Conservation (phyloP, 768 basidiomycete genomes). For the Mycena amicta region DNA sequence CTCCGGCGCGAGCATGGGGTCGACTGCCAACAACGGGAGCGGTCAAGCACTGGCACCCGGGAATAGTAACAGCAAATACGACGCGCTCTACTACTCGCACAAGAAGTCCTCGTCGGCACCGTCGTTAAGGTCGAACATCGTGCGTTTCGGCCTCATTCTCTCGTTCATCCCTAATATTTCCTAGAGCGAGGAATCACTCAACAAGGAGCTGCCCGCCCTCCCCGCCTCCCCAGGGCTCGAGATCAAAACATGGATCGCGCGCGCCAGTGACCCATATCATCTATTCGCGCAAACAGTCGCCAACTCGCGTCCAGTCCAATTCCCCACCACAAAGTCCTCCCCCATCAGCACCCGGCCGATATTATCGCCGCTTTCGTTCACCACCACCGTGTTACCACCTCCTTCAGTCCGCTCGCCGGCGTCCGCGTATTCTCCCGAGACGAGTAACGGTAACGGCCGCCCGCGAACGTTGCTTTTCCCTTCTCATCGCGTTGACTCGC, state of each 20-base stretch:
- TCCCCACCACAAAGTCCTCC: too few relatives aligned
- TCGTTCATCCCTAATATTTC: constrained; percentile 1
- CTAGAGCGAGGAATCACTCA: constrained; percentile 8
- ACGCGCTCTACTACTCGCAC: not conserved
- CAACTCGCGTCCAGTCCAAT: not conserved
- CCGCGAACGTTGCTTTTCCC: not conserved
- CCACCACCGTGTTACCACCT: not conserved
- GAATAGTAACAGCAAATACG: too few relatives aligned
- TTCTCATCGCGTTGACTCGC: constrained; percentile 1
- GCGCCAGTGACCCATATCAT: too few relatives aligned
- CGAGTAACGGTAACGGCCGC: not conserved
- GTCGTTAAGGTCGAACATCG: not conserved
- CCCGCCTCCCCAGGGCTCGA: not conserved
- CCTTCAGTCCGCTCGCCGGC: not conserved
- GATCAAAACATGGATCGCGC: too few relatives aligned
- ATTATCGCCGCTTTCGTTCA: not conserved
- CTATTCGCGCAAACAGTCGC: not conserved
- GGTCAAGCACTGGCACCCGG: not conserved
- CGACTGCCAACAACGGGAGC: not conserved
- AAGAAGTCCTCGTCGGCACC: not conserved
- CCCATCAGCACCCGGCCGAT: not conserved
- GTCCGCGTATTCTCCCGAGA: not conserved
- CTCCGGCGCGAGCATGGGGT: not conserved
- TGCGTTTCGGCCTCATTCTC: not conserved
- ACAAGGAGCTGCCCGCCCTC: constrained; percentile 12